These are phyloP conservation scores for Globisporangium nagaii DNA, from an alignment of 352 stramenopile species.

Conservation along the genomic window DNA sequence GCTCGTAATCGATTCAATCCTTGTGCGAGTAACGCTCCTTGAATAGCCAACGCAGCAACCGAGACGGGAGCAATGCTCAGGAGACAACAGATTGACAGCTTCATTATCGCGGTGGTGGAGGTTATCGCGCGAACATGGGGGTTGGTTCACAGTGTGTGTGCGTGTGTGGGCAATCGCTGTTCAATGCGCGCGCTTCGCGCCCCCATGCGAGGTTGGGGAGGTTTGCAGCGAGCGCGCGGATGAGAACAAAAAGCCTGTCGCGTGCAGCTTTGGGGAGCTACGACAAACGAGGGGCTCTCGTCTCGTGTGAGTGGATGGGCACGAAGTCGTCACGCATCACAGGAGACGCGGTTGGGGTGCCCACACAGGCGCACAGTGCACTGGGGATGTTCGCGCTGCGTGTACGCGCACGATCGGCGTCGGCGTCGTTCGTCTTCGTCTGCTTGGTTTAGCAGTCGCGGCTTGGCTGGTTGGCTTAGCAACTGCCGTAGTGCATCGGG, in stretches of 20 bases:
- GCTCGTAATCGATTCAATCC: too few relatives aligned
- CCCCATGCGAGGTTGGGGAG: neutral
- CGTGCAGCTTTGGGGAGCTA: neutral
- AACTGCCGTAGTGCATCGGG: neutral
- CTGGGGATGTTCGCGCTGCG: neutral
- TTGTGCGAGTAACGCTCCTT: too few relatives aligned
- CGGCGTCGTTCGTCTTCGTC: neutral
- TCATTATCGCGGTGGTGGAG: too few relatives aligned
- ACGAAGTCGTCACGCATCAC: neutral
- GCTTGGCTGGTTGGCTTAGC: too few relatives aligned
- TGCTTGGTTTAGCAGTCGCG: neutral
- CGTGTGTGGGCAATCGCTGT: neutral
- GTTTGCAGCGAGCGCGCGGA: neutral
- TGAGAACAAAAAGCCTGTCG: neutral
- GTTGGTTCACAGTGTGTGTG: too few relatives aligned
- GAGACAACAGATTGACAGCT: too few relatives aligned
- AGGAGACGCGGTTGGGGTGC: neutral
- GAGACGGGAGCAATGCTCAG: too few relatives aligned
- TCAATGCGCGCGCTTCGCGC: neutral
- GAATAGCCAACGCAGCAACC: too few relatives aligned
- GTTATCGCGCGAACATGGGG: too few relatives aligned
- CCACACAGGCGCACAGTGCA: neutral
- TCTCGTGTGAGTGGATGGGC: neutral
- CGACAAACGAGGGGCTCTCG: neutral
- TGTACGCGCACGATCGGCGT: neutral